Percentiles rank a stretch among this genome's conserved stretches.
phyloP scores from a whole-genome alignment of 441 rosid genomes.

The Populus hybrid region DNA sequence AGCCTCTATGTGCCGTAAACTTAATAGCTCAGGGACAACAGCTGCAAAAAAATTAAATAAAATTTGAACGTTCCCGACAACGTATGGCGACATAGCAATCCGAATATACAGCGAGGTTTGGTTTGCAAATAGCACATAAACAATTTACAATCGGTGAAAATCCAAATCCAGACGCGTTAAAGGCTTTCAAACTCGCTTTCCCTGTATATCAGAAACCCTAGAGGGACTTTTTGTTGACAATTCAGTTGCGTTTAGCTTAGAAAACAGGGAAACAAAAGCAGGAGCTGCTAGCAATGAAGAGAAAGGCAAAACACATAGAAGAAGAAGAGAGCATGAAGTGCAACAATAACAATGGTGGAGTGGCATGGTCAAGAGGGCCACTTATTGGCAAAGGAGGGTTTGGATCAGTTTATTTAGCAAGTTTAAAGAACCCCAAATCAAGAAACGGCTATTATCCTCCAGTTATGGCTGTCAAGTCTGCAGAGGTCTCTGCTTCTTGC shows the following conservation, averaged over 20 bases:
- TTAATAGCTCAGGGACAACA: neutral
- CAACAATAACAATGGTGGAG: constrained; percentile 6
- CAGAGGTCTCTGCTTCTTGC: constrained; percentile 21
- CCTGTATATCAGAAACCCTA: neutral
- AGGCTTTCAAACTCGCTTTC: neutral
- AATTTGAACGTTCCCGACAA: neutral
- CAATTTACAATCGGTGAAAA: neutral
- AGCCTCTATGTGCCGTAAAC: neutral
- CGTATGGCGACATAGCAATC: neutral
- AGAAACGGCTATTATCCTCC: constrained; percentile 13
- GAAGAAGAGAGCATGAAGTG: neutral
- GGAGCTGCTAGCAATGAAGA: neutral
- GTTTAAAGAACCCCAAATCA: constrained; percentile 9
- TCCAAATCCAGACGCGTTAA: neutral
- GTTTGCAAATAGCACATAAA: neutral
- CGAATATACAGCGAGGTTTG: neutral
- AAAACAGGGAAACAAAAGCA: neutral
- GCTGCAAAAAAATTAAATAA: neutral
- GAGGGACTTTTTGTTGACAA: neutral
- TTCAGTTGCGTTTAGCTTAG: neutral
- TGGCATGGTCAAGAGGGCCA: constrained; percentile 21
- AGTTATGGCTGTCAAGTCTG: constrained; percentile 34
- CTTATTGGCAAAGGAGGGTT: constrained; percentile 26
- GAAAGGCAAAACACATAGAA: neutral
- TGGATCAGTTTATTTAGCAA: constrained; percentile 24